Percentiles rank a stretch among this genome's conserved stretches.
Evolutionary conservation across 2,329 filamentous ascomycete genomes (phyloP).

Genomic region (Phoma sp.): DNA sequence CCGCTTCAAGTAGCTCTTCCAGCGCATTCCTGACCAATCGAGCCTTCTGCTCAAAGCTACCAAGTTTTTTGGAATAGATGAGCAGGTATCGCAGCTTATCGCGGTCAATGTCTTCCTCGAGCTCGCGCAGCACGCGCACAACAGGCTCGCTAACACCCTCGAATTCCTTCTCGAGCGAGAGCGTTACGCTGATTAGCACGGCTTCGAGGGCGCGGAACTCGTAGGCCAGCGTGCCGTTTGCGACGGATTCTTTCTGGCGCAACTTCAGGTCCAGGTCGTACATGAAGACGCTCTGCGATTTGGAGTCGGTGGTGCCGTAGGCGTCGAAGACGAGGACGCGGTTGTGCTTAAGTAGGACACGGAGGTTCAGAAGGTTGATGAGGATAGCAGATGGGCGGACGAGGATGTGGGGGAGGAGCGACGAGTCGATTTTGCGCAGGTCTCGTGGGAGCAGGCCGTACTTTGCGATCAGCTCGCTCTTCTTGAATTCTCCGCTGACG

Average conservation of each 20-base stretch:
- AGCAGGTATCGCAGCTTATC: constrained; percentile 91
- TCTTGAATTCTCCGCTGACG: constrained; percentile 95
- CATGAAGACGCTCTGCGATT: constrained; percentile 96
- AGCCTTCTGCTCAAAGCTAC: constrained; percentile 97
- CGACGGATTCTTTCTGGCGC: constrained; percentile 73
- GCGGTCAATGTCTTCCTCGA: constrained; percentile 96
- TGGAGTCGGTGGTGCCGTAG: constrained; percentile 92
- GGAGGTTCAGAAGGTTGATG: constrained; percentile 94
- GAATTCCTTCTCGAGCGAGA: constrained; percentile 91
- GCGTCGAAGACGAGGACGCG: constrained; percentile 95
- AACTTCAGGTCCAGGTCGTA: constrained; percentile 95
- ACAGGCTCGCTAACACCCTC: constrained; percentile 93
- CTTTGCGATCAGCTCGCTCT: constrained; percentile 95
- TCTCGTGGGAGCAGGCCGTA: constrained; percentile 91
- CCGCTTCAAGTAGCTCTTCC: constrained; percentile 92
- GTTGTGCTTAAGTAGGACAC: constrained; percentile 93
- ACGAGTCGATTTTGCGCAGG: constrained; percentile 96
- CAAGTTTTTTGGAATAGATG: constrained; percentile 92
- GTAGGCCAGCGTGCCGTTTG: constrained; percentile 73
- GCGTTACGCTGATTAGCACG: constrained; percentile 91
- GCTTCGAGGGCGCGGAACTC: constrained; percentile 96
- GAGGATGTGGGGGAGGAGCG: constrained; percentile 91
- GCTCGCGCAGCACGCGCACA: constrained; percentile 82
- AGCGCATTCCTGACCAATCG: constrained; percentile 93
- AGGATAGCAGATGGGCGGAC: constrained; percentile 92